A percentile compares a stretch with the other conserved stretches of the same genome.
Evolutionary conservation across 2,329 filamentous ascomycete genomes (phyloP).

Genomic region (Alternaria incomplexa): DNA sequence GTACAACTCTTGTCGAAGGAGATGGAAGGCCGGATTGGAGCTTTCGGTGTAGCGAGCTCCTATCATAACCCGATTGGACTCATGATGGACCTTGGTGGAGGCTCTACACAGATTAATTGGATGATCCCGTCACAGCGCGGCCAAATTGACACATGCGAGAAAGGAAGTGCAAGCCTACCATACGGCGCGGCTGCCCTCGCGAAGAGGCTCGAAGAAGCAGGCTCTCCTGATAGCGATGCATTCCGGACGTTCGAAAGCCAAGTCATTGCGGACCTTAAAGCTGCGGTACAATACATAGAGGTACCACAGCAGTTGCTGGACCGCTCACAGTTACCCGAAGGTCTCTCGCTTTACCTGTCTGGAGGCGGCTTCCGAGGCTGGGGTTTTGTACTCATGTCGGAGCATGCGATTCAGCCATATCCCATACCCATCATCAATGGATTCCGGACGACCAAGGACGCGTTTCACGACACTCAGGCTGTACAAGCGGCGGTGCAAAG

Average conservation of each 20-base stretch:
- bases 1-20: slow-evolving; percentile 77
- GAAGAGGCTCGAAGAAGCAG: slow-evolving; percentile 54
- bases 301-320: slow-evolving; percentile 61
- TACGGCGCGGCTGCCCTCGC: slow-evolving; percentile 73
- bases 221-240: slow-evolving; percentile 50
- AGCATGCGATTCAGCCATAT: slow-evolving; percentile 75
- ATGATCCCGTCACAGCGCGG: slow-evolving; percentile 58
- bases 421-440: slow-evolving; percentile 84
- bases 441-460: slow-evolving; percentile 68
- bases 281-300: slow-evolving; percentile 64
- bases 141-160: slow-evolving; percentile 43
- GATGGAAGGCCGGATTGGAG: slow-evolving; percentile 83
- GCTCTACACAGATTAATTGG: slow-evolving; percentile 74
- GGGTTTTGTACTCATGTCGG: slow-evolving; percentile 86
- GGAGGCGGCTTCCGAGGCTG: slow-evolving; percentile 91
- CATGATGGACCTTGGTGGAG: slow-evolving; percentile 86
- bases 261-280: slow-evolving; percentile 64
- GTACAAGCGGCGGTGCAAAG: slow-evolving; percentile 52
- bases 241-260: slow-evolving; percentile 57
- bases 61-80: slow-evolving; percentile 74
- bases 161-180: slow-evolving; percentile 68
- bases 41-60: slow-evolving; percentile 80
- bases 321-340: slow-evolving; percentile 25
- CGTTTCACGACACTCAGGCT: slow-evolving; percentile 64
- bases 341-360: slow-evolving; percentile 75